Conservation (phyloP, 371 early-diverging fungal species). For the Thermomucor indicae-seudaticae region DNA sequence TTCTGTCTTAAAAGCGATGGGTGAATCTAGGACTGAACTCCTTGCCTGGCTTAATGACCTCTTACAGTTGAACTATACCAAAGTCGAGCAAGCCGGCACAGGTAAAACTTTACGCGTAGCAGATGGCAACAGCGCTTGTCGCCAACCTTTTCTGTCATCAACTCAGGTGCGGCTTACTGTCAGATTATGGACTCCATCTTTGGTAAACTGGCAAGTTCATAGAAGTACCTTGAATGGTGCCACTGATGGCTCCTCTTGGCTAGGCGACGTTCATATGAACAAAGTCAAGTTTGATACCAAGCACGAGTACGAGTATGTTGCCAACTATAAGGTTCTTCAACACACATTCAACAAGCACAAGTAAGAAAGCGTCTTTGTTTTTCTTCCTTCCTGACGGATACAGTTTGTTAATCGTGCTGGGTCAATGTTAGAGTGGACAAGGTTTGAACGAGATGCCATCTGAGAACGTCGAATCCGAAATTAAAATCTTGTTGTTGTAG, state of each 20-base stretch:
- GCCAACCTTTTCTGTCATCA: neutral
- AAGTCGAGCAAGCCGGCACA: constrained; percentile 90
- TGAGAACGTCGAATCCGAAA: too few relatives aligned
- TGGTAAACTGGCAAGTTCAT: constrained; percentile 24
- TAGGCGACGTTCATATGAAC: constrained; percentile 69
- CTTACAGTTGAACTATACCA: constrained; percentile 80
- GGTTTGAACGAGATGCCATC: constrained; percentile 4
- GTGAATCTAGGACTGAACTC: constrained; percentile 81
- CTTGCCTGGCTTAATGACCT: constrained; percentile 91
- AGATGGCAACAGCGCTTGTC: neutral
- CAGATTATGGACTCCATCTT: constrained; percentile 86
- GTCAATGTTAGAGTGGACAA: constrained; percentile 47
- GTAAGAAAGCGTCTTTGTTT: constrained; percentile 21
- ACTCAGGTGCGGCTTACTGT: constrained; percentile 73
- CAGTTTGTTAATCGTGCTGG: neutral
- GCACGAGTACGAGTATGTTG: constrained; percentile 89
- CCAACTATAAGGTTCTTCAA: constrained; percentile 91
- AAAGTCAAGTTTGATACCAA: constrained; percentile 90
- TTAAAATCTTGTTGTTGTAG: constrained; percentile 19
- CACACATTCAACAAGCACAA: constrained; percentile 76
- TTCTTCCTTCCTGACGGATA: neutral
- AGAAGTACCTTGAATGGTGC: neutral
- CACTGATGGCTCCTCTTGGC: neutral
- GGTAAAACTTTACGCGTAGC: constrained; percentile 45
- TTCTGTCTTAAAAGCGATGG: constrained; percentile 39